A percentile compares a stretch with the other conserved stretches of the same genome.
phyloP scores from a whole-genome alignment of 345 rosid genomes.

The Eucalyptus urophylla region DNA sequence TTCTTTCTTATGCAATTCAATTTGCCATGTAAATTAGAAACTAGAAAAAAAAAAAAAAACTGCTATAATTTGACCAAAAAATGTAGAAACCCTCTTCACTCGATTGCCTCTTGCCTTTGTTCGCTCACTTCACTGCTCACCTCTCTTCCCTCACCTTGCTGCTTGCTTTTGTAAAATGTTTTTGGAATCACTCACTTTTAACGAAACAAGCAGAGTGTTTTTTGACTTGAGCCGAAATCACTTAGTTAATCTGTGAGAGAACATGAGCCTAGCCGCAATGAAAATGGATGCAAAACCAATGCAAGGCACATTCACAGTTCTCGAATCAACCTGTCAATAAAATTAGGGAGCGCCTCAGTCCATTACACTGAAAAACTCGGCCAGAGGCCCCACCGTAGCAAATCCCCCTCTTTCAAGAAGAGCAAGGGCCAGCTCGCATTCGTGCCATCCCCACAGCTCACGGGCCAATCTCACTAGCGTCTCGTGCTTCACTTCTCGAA shows the following conservation, averaged over 20 bases:
- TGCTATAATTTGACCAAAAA: too few relatives aligned
- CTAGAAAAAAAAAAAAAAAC: too few relatives aligned
- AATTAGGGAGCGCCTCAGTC: not conserved
- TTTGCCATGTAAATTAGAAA: too few relatives aligned
- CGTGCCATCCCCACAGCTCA: slow-evolving; percentile 43
- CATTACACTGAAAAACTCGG: slow-evolving; percentile 14
- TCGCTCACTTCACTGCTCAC: too few relatives aligned
- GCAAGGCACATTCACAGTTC: not conserved
- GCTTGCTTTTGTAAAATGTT: not conserved
- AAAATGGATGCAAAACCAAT: not conserved
- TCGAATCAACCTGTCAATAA: not conserved
- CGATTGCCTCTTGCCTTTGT: too few relatives aligned
- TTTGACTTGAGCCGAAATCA: not conserved
- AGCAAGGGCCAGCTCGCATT: slow-evolving; percentile 41
- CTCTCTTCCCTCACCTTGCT: too few relatives aligned
- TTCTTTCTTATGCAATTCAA: too few relatives aligned
- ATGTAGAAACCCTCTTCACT: too few relatives aligned
- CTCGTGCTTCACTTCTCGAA: slow-evolving; percentile 28
- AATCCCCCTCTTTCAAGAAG: slow-evolving; percentile 52
- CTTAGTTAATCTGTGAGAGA: not conserved
- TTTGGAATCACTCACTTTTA: not conserved
- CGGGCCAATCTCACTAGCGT: slow-evolving; percentile 32
- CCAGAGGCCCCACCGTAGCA: slow-evolving; percentile 19
- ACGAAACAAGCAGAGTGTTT: not conserved
- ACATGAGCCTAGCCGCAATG: not conserved